Evolutionary conservation across 1,284 basidiomycete species (phyloP).

Genomic region (Porogramme epimiltina): DNA sequence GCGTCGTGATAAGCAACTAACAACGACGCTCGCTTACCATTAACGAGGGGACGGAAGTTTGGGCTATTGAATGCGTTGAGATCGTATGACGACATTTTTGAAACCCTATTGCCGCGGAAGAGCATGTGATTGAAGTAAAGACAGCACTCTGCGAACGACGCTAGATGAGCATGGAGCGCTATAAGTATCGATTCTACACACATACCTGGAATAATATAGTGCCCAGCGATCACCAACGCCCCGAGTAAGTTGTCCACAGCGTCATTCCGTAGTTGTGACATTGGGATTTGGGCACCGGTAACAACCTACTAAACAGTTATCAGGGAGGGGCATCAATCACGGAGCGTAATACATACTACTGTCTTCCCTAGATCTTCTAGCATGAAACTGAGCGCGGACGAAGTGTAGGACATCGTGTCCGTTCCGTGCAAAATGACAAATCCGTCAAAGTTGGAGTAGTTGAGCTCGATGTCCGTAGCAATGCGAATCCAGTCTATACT

Average conservation of each 20-base stretch:
- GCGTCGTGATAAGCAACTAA: background rate
- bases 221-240: conserved; percentile 85
- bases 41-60: conserved; percentile 84
- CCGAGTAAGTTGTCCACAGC: conserved; percentile 90
- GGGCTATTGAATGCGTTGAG: conserved; percentile 87
- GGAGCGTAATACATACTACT: conserved; percentile 51
- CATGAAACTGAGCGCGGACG: conserved; percentile 86
- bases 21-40: conserved; percentile 50
- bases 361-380: conserved; percentile 91
- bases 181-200: too few species aligned
- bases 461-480: conserved; percentile 88
- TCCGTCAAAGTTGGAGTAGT: conserved; percentile 83
- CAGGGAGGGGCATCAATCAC: background rate
- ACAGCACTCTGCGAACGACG: conserved; percentile 62
- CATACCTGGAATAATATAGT: conserved; percentile 86
- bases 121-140: conserved; percentile 90
- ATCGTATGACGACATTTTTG: conserved; percentile 85
- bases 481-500: conserved; percentile 84
- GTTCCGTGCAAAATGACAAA: conserved; percentile 92
- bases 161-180: background rate
- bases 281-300: conserved; percentile 91
- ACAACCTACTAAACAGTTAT: conserved; percentile 55
- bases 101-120: conserved; percentile 85
- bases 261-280: conserved; percentile 88
- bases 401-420: conserved; percentile 92